phyloP scores from a whole-genome alignment of 345 rosid species.

The Aurinia saxatilis region DNA sequence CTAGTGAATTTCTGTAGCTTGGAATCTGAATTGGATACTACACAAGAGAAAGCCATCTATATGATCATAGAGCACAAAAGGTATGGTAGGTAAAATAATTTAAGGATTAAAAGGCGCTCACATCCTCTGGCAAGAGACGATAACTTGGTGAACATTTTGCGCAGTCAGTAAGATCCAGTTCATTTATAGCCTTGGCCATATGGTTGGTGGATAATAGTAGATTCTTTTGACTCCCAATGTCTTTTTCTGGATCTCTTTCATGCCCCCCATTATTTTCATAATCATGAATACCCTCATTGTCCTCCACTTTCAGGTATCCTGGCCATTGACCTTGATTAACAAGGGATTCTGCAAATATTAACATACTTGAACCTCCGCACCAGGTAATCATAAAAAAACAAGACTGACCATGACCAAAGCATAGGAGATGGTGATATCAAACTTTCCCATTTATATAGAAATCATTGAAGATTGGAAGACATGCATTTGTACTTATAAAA shows the following conservation, averaged over 20 bases:
- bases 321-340: slow-evolving; percentile 55
- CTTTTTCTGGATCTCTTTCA: slow-evolving; percentile 71
- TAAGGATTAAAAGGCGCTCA: slow-evolving; percentile 30
- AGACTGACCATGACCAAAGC: slow-evolving; percentile 1
- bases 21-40: slow-evolving; percentile 83
- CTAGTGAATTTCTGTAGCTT: slow-evolving; percentile 79
- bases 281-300: slow-evolving; percentile 54
- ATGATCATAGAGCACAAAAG: slow-evolving; percentile 1
- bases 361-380: slow-evolving; percentile 10
- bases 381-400: background rate
- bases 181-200: slow-evolving; percentile 76
- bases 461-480: background rate
- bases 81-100: background rate
- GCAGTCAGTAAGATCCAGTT: slow-evolving; percentile 88
- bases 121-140: slow-evolving; percentile 84
- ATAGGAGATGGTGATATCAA: background rate
- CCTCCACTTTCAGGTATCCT: slow-evolving; percentile 59
- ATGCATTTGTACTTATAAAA: too few species aligned
- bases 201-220: slow-evolving; percentile 52
- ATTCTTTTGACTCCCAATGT: slow-evolving; percentile 48
- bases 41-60: slow-evolving; percentile 21
- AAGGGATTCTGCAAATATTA: slow-evolving; percentile 40
- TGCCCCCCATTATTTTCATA: slow-evolving; percentile 49
- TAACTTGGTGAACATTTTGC: slow-evolving; percentile 94
- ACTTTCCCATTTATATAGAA: background rate